Base-by-base conservation (phyloP, 2,329 filamentous ascomycete genomes). In the Aspergillus carbonarius region DNA sequence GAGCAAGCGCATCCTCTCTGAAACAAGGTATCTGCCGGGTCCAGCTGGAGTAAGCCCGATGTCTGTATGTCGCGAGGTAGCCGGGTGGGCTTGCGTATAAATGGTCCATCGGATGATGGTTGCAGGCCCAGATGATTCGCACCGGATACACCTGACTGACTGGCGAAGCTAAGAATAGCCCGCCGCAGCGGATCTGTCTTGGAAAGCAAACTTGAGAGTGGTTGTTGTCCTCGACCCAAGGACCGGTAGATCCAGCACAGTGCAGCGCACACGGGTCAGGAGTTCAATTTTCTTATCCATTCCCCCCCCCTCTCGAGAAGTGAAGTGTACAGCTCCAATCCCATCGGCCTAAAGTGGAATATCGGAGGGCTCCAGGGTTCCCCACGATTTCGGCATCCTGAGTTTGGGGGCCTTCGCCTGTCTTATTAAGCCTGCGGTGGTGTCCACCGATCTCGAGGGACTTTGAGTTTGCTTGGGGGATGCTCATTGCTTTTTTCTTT, bases 401-500 rank as follows among this genome's bases (percentile, higher is more conserved):
- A 42, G 18, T 23, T 20, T 17, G 39, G 39, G 39, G 18, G 18
- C 10, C 9, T 42, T 42, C 39, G n/a, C 39, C 18, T 42, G 12
- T 23, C 18, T 42, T 42, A 42, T 42, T 42, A 42, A 42, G 39
- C 39, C 18, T 32, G 30, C 30, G 20, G 46, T 44, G 46, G 32
- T 34, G 52, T 44, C 54, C 35, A 51, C 34, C 5, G 37, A 53
- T 46, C 46, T 57, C 37, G 37, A 51, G 20, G 48, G 30, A 52
- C 35, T 35, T 57, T 46, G 27, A 32, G 37, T 30, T 53, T 37
- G 40, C 37, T 53, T 58, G 55, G 55, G 55, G 34, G 55, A 25
- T 49, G 17, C 40, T 42, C 20, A 23, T 25, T 53, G 23, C 27
- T 54, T 27, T 32, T 32, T 34, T 17, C 6, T 58, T 48, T 58